Conservation (phyloP, 2,329 filamentous ascomycete genomes). For the Colletotrichum sp. region DNA sequence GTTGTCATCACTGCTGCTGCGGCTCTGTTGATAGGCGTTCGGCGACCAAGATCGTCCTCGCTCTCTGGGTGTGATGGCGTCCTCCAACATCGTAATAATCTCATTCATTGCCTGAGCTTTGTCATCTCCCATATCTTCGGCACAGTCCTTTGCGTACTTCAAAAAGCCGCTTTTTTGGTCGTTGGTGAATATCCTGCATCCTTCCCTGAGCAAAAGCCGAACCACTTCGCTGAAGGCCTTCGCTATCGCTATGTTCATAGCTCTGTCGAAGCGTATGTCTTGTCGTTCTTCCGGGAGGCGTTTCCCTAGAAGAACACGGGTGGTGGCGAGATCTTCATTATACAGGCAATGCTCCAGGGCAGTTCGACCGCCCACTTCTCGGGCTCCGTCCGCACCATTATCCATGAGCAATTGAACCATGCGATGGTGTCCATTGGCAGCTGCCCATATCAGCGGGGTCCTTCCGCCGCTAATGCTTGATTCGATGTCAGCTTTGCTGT, state of each 20-base stretch:
- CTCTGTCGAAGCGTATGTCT: neutral
- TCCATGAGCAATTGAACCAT: neutral
- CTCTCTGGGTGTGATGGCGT: neutral
- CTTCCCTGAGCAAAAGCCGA: neutral
- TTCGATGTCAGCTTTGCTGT: neutral
- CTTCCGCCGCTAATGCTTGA: fast-evolving
- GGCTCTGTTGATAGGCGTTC: too few species aligned
- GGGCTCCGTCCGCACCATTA: neutral
- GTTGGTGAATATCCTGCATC: neutral
- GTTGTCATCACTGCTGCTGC: too few species aligned
- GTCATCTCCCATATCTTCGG: neutral
- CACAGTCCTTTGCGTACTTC: neutral
- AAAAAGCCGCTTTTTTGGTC: neutral
- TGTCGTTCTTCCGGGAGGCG: neutral
- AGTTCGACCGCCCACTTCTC: neutral
- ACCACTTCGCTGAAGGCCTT: neutral
- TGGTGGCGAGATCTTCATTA: neutral
- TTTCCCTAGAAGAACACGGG: neutral
- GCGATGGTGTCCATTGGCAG: neutral
- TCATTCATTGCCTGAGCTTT: neutral
- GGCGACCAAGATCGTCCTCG: too few species aligned
- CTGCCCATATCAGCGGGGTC: neutral
- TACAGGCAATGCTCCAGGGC: neutral
- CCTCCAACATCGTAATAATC: neutral
- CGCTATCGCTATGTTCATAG: neutral